Conservation (phyloP, 2,329 filamentous ascomycete species). For the Alternaria postmessia region DNA sequence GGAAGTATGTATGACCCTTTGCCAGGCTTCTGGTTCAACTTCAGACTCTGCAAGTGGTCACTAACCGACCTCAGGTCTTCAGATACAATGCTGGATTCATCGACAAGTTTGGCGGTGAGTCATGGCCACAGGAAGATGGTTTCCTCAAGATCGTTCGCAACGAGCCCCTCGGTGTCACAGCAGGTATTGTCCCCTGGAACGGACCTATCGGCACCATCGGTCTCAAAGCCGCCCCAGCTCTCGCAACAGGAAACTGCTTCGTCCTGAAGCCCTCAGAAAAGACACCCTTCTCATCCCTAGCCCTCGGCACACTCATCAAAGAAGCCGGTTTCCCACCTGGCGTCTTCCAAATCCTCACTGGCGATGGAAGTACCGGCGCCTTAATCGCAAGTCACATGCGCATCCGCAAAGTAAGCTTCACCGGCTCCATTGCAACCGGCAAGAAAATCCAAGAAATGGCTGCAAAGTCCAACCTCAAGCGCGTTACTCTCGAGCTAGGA, state of each 20-base stretch:
- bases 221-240: constrained; percentile 48
- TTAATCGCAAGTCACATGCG: constrained; percentile 50
- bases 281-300: constrained; percentile 45
- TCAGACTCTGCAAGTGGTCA: constrained; percentile 11
- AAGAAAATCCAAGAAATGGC: constrained; percentile 54
- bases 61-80: constrained; percentile 31
- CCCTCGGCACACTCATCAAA: constrained; percentile 45
- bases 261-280: constrained; percentile 50
- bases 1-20: constrained; percentile 31
- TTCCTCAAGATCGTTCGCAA: constrained; percentile 55
- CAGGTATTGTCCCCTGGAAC: constrained; percentile 56
- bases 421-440: constrained; percentile 49
- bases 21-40: constrained; percentile 13
- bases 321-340: constrained; percentile 52
- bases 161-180: constrained; percentile 54
- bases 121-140: constrained; percentile 56
- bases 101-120: constrained; percentile 46
- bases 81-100: constrained; percentile 49
- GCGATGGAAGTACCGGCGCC: constrained; percentile 50
- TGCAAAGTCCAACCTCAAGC: constrained; percentile 54
- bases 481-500: constrained; percentile 55
- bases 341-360: constrained; percentile 52
- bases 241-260: constrained; percentile 48
- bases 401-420: constrained; percentile 54
- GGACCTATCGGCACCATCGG: constrained; percentile 51